Evolutionary conservation across 1,284 basidiomycete species (phyloP).

Genomic region (Wallemia mellicola): DNA sequence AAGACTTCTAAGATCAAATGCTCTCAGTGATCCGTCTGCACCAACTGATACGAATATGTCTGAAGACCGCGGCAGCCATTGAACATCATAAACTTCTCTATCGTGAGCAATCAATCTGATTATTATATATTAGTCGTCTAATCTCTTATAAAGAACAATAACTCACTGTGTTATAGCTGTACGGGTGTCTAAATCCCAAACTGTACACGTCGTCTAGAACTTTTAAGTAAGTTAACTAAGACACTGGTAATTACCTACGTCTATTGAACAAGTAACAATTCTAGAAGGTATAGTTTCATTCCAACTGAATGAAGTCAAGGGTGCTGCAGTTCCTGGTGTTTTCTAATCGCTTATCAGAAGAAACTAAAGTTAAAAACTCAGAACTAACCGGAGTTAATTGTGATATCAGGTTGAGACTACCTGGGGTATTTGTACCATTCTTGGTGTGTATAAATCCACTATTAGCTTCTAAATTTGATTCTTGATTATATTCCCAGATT

Average conservation of each 20-base stretch:
- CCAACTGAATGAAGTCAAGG: slow-evolving; percentile 85
- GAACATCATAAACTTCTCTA: slow-evolving; percentile 86
- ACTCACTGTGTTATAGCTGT: slow-evolving; percentile 69
- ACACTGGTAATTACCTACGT: slow-evolving; percentile 23
- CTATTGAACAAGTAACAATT: slow-evolving; percentile 83
- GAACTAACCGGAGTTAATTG: slow-evolving; percentile 14
- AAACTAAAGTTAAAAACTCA: too few relatives aligned
- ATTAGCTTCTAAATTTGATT: slow-evolving; percentile 23
- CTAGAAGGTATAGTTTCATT: slow-evolving; percentile 59
- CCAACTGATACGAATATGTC: slow-evolving; percentile 97
- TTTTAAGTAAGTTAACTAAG: too few relatives aligned
- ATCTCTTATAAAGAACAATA: neutral
- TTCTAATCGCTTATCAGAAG: too few relatives aligned
- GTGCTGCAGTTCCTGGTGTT: slow-evolving; percentile 53
- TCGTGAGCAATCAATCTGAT: slow-evolving; percentile 64
- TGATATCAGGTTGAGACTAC: neutral
- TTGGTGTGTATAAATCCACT: slow-evolving; percentile 25
- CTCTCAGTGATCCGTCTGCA: slow-evolving; percentile 80
- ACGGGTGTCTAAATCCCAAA: slow-evolving; percentile 88
- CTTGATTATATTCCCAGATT: slow-evolving; percentile 36
- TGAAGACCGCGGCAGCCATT: slow-evolving; percentile 89
- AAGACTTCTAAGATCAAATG: slow-evolving; percentile 79
- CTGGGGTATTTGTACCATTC: slow-evolving; percentile 9
- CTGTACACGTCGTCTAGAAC: slow-evolving; percentile 60
- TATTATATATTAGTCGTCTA: too few relatives aligned